phyloP scores from a whole-genome alignment of 2,329 filamentous ascomycete species.

The Onygenales sp. region DNA sequence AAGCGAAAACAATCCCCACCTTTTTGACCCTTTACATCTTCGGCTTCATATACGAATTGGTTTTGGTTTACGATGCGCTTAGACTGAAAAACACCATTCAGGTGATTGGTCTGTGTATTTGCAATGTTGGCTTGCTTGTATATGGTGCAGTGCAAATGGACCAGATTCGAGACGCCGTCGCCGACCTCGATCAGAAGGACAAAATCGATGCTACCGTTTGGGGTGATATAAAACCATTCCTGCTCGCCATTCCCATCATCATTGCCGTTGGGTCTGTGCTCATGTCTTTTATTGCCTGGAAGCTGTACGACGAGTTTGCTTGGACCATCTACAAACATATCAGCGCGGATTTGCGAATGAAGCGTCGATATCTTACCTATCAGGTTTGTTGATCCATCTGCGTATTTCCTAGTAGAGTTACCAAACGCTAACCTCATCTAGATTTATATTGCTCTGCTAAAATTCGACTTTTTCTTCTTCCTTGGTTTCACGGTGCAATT shows the following conservation, averaged over 20 bases:
- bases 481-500: constrained; percentile 98
- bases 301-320: constrained; percentile 95
- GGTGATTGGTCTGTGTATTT: constrained; percentile 86
- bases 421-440: constrained; percentile 25
- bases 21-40: constrained; percentile 97
- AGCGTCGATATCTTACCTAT: constrained; percentile 90
- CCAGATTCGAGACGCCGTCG: constrained; percentile 71
- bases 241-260: constrained; percentile 77
- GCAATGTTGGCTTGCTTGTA: constrained; percentile 82
- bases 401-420: not conserved
- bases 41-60: constrained; percentile 83
- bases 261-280: constrained; percentile 65
- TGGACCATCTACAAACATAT: constrained; percentile 99
- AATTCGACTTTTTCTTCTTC: constrained; percentile 99
- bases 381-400: constrained; percentile 54
- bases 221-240: constrained; percentile 59
- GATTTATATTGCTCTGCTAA: constrained; percentile 96
- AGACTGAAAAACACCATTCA: constrained; percentile 97
- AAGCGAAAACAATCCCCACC: constrained; percentile 68
- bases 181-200: constrained; percentile 36
- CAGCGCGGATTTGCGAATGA: constrained; percentile 92
- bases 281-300: constrained; percentile 76
- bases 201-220: constrained; percentile 52
- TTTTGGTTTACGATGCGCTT: constrained; percentile 87
- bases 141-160: constrained; percentile 91